Percentiles rank a stretch among this genome's conserved stretches.
Evolutionary conservation across 345 rosid species (phyloP).

Genomic region (Diplotaxis tenuifolia): DNA sequence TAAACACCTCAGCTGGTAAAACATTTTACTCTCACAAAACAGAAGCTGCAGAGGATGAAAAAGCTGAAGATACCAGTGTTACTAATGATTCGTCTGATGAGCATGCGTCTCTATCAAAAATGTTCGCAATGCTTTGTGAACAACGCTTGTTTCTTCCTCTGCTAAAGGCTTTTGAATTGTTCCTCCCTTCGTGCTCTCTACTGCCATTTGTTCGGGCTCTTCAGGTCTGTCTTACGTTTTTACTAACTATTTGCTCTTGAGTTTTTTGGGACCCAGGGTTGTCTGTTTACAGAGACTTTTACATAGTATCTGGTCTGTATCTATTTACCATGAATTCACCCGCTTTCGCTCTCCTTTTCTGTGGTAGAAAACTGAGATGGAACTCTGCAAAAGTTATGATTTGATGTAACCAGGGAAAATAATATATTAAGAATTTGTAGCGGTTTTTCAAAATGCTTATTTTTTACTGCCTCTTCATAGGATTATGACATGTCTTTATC

Average conservation of each 20-base stretch:
- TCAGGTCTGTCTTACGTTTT: constrained; percentile 66
- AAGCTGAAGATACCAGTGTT: constrained; percentile 42
- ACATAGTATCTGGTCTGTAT: constrained; percentile 4
- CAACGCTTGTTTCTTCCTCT: constrained; percentile 86
- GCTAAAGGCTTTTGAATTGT: constrained; percentile 95
- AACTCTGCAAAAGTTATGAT: constrained; percentile 5
- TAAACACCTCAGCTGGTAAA: constrained; percentile 38
- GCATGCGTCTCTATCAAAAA: constrained; percentile 65
- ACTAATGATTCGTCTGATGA: constrained; percentile 58
- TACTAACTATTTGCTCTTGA: neutral
- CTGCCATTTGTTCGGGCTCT: constrained; percentile 92
- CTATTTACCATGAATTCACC: constrained; percentile 12
- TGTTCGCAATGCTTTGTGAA: constrained; percentile 98
- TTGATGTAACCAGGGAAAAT: constrained; percentile 3
- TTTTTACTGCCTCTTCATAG: constrained; percentile 5
- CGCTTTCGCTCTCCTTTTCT: neutral
- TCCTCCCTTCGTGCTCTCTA: constrained; percentile 91
- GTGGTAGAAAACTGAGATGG: constrained; percentile 17
- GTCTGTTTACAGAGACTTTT: neutral
- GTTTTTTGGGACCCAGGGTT: neutral
- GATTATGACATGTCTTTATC: constrained; percentile 10
- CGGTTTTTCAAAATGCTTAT: constrained; percentile 17
- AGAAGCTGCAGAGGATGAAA: constrained; percentile 48
- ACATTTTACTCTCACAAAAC: constrained; percentile 37
- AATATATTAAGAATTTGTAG: constrained; percentile 13